Conservation (phyloP, 805 yeast species). For the Torulaspora delbrueckii region DNA sequence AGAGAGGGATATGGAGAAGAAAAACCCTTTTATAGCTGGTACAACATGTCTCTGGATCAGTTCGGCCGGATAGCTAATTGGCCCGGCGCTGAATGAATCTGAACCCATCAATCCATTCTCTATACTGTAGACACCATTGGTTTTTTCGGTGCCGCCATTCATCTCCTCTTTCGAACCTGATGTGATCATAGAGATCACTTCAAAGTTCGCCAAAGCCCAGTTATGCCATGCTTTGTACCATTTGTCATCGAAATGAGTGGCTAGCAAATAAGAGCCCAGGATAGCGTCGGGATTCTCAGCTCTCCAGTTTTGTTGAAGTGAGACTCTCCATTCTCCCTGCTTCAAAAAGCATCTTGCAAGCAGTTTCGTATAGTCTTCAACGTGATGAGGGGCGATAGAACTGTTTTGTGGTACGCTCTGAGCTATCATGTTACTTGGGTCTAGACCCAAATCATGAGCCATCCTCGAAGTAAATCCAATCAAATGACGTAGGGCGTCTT, state of each 20-base stretch:
- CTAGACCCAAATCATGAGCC: constrained; percentile 82
- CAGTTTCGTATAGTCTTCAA: constrained; percentile 75
- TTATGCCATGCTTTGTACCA: constrained; percentile 99
- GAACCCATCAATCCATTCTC: constrained; percentile 30
- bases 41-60: constrained; percentile 81
- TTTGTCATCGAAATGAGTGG: constrained; percentile 85
- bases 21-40: constrained; percentile 94
- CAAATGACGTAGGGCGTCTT: constrained; percentile 79
- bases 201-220: constrained; percentile 98
- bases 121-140: constrained; percentile 15
- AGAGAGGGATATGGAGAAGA: constrained; percentile 87
- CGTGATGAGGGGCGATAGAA: constrained; percentile 50
- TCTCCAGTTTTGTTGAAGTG: constrained; percentile 74
- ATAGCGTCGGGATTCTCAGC: constrained; percentile 74
- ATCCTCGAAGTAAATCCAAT: constrained; percentile 87
- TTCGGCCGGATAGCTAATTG: constrained; percentile 41
- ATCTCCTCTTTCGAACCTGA: constrained; percentile 26
- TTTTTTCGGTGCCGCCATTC: constrained; percentile 10
- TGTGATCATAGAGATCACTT: constrained; percentile 69
- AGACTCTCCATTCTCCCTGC: constrained; percentile 98
- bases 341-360: constrained; percentile 92
- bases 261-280: constrained; percentile 84
- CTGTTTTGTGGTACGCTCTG: constrained; percentile 71
- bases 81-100: constrained; percentile 29
- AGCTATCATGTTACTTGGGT: constrained; percentile 80